Base-by-base conservation (phyloP, 169 alveolate genomes). In the Plasmodium malariae region DNA sequence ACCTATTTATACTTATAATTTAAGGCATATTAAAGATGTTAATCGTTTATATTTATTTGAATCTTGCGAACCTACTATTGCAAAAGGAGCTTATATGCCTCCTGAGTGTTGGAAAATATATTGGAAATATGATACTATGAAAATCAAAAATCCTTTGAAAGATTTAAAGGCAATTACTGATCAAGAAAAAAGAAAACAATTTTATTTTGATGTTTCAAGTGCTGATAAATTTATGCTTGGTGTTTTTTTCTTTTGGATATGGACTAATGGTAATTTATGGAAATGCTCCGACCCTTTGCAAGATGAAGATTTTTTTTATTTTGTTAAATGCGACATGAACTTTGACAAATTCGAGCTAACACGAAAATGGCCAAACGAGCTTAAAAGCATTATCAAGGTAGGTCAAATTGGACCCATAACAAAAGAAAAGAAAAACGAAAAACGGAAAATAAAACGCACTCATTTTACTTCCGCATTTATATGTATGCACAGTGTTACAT, bases 61-160 rank as follows among this genome's bases (percentile, higher is more conserved):
- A 21, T 92, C 95, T 60, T 94, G 97, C 83, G 97, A 94, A 36
- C 97, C 97, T 7, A 94, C 97, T 26, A 93, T 94, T 19, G 97
- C 94, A 7, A 94, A 94, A 73, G 97, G 96, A 12, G 95, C 97
- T 5, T 94, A 94, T 45, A 94, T 94, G 97, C 97, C 97, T 0
- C 97, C 97, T 11, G 97, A 94, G 62, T 92, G 96, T 87, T 94
- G 97, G 97, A 80, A 78, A 40, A 92, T 92, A 7, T 86, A 91
- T 71, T 91, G 93, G 90, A 80, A 62, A 48, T 78, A 93, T 51
- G 94, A 78, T 54, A 78, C 89, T 24, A 78, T 78, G 89, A 54
- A 88, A 71, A 59, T 63, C 24, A 80, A 92, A 88, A 57, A 65
- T 21, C 69, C 88, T 7, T 37, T 70, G 28, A 71, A 28, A 3